A percentile compares a stretch with the other conserved stretches of the same genome.
Conservation (phyloP, 2,329 filamentous ascomycete genomes). For the Fusarium sp. region DNA sequence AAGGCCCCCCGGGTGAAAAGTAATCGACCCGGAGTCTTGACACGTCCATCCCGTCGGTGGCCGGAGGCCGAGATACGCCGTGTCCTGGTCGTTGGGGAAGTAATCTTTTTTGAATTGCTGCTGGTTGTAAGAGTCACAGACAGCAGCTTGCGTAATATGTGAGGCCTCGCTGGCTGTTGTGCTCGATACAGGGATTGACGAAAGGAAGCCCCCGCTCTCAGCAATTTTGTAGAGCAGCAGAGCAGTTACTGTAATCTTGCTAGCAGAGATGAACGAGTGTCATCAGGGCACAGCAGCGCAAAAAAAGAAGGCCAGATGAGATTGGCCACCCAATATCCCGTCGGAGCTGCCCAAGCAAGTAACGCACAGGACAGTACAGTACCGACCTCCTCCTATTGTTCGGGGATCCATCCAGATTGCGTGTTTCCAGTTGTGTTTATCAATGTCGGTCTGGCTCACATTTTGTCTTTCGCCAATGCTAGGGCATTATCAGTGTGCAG, state of each 20-base stretch:
- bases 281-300: neutral
- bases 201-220: slow-evolving; percentile 23
- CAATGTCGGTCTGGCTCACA: slow-evolving; percentile 24
- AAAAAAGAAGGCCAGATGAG: neutral
- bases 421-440: slow-evolving; percentile 10
- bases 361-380: neutral
- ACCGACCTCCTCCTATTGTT: neutral
- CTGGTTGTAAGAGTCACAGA: slow-evolving; percentile 31
- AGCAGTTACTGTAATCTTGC: slow-evolving; percentile 4
- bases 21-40: slow-evolving; percentile 1
- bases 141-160: slow-evolving; percentile 37
- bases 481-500: neutral
- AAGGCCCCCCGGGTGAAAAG: slow-evolving; percentile 1
- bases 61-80: slow-evolving; percentile 4
- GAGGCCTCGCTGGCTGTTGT: slow-evolving; percentile 35
- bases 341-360: neutral
- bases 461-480: slow-evolving; percentile 10
- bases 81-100: slow-evolving; percentile 12
- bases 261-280: slow-evolving; percentile 6
- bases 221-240: slow-evolving; percentile 7
- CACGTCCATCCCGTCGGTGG: slow-evolving; percentile 4
- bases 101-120: neutral
- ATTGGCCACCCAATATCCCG: slow-evolving; percentile 1
- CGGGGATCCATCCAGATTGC: neutral
- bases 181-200: slow-evolving; percentile 15